phyloP scores from a whole-genome alignment of 257 asterid genomes.

The Solanum etuberosum region DNA sequence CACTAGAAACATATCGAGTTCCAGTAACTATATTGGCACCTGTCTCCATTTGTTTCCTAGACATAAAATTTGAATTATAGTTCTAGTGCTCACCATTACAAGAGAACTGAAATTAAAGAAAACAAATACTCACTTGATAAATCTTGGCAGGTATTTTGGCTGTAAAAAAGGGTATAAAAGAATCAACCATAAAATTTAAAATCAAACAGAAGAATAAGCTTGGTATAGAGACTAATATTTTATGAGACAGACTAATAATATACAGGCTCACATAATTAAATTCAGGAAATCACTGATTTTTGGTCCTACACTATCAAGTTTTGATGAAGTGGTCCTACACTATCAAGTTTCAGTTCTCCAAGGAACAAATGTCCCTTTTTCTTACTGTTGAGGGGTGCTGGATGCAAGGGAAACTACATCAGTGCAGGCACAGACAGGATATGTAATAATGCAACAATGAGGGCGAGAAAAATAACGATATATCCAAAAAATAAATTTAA shows the following conservation, averaged over 20 bases:
- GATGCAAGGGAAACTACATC: background rate
- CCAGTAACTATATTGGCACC: conserved; percentile 96
- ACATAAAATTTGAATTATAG: background rate
- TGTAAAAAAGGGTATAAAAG: conserved; percentile 19
- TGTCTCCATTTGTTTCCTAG: conserved; percentile 85
- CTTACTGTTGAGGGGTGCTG: background rate
- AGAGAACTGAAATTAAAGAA: background rate
- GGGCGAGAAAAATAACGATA: background rate
- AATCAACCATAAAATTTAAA: conserved; percentile 7
- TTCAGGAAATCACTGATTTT: background rate
- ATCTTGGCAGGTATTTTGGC: conserved; percentile 93
- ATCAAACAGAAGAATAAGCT: background rate
- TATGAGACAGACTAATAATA: background rate
- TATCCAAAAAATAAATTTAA: background rate
- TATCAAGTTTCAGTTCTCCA: background rate
- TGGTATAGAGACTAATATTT: background rate
- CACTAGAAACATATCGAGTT: conserved; percentile 82
- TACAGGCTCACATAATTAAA: background rate
- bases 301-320: background rate
- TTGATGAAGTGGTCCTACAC: background rate
- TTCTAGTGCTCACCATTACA: conserved; percentile 6
- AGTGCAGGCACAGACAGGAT: background rate
- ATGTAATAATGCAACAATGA: background rate
- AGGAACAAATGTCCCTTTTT: background rate
- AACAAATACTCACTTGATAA: conserved; percentile 59